Evolutionary conservation across 495 filamentous ascomycete species (phyloP).

Genomic region (Parathielavia appendiculata): DNA sequence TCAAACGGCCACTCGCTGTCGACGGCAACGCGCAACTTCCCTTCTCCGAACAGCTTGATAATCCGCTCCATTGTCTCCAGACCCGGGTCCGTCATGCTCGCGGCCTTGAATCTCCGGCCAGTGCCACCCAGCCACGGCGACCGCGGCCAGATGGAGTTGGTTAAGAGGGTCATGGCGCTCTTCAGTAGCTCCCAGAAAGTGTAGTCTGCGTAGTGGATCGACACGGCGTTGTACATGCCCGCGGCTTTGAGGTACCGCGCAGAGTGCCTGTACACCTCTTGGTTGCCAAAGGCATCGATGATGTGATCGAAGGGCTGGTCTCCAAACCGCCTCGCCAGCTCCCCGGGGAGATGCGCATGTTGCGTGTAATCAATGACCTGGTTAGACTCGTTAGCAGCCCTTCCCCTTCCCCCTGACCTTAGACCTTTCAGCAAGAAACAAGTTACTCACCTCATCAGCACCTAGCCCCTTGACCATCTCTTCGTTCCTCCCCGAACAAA

Average conservation of each 20-base stretch:
- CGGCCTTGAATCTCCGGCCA: slow-evolving; percentile 27
- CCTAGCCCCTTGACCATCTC: slow-evolving; percentile 33
- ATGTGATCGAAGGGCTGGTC: slow-evolving; percentile 31
- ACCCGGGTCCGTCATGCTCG: slow-evolving; percentile 27
- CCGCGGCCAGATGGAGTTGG: slow-evolving; percentile 31
- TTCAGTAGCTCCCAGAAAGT: slow-evolving; percentile 22
- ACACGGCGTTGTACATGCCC: slow-evolving; percentile 33
- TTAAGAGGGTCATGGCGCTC: slow-evolving; percentile 22
- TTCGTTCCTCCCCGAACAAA: slow-evolving; percentile 35
- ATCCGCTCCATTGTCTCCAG: slow-evolving; percentile 29
- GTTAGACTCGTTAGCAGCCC: not conserved
- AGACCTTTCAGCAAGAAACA: not conserved
- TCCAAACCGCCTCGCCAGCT: slow-evolving; percentile 22
- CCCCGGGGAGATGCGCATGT: slow-evolving; percentile 16
- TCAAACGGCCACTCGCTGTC: slow-evolving; percentile 31
- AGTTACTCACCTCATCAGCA: slow-evolving; percentile 31
- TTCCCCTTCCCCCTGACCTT: not conserved
- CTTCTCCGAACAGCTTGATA: slow-evolving; percentile 26
- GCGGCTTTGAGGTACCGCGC: slow-evolving; percentile 29
- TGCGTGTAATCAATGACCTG: slow-evolving; percentile 29
- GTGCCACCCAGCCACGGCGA: slow-evolving; percentile 31
- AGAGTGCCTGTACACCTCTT: slow-evolving; percentile 30
- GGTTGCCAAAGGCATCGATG: slow-evolving; percentile 34
- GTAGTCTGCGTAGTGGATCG: slow-evolving; percentile 25
- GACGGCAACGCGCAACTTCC: slow-evolving; percentile 28